Evolutionary conservation across 805 yeast species (phyloP), one percentile per base, ranked within the genome.

Genomic region (Saccharomycopsis fermentans): DNA sequence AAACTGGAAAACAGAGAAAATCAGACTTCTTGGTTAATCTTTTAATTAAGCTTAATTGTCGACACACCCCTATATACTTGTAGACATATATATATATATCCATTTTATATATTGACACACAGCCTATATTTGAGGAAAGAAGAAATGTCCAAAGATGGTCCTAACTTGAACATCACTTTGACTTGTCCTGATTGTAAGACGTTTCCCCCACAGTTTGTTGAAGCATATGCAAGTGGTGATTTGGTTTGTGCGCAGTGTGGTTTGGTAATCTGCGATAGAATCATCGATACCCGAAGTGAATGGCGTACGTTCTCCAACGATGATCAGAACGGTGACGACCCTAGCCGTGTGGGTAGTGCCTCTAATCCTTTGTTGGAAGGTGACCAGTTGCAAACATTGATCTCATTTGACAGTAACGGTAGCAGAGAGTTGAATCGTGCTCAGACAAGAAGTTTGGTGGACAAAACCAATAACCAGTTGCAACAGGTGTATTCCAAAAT

Each of bases 211-310:
- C 96, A 92, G 67, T 77, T 92, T 63, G 88, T 91, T 27, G 99
- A 92, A 74, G 77, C 97, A 65, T 95, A 91, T 68, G 87, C 96
- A 65, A 98, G 92, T 70, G 99, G 99, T 48, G 99, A 92, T 71
- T 90, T 94, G 66, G 97, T 92, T n/a, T 92, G 99, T 75, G 98
- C 96, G 1, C 79, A 90, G 62, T 94, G 99, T 76, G 99, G 99
- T 2, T 76, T 94, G 59, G 98, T 92, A 1, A 79, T 94, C 26
- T 88, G 96, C 65, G 96, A 90, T 69, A 79, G 91, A 63, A 84
- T 92, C 55, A 96, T 92, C 34, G 99, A 92, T 68, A 91, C 96
- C 4, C 79, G 98, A 65, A 89, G 97, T 1, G 99, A 92, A 76
- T 92, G 99, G 99, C 87, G 99, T 76, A 94, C 99, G 1, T 92